Evolutionary conservation across 495 filamentous ascomycete genomes (phyloP), one percentile per base, ranked within the genome.

Genomic region (Neurospora sublineolata): DNA sequence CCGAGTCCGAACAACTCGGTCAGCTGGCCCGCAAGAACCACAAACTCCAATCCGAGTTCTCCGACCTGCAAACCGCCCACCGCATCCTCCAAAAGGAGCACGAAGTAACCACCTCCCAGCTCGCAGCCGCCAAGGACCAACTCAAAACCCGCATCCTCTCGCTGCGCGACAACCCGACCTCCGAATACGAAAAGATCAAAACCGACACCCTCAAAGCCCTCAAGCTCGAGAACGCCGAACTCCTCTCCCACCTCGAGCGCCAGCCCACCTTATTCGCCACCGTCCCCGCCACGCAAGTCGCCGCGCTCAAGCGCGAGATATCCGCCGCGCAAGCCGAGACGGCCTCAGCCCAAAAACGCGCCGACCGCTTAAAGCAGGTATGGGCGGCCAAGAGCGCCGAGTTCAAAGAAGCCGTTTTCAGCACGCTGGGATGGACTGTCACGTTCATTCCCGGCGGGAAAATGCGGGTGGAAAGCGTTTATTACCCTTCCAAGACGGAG

Each of bases 401-500:
- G 81, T 97, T 98, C 84, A 91, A 95, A 14, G 93, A 98, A 80
- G 92, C 94, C 3, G 93, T 98, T 41, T 91, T 92, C 74, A 91
- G 88, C 68, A 86, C 97, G 3, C 86, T 99, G 2, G 95, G 95
- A 0, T 98, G 92, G 89, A 94, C 94, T 69, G 87, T 97, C 40
- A 91, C 96, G 69, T 97, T 98, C 82, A 87, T 97, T 77, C 92
- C 92, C 3, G 96, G 94, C 76, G 95, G 95, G 23, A 93, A 94
- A 75, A 94, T 97, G 76, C 87, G 91, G 16, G 91, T 97, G 68
- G 94, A 93, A 37, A 89, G 86, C 67, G 87, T 93, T 77, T 94
- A 93, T 77, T 90, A 90, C 75, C 88, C 92, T 1, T 88, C 86
- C 5, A 71, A 80, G 10, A 88, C 87, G 44, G 89, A 87, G 52